phyloP scores from a whole-genome alignment of 495 filamentous ascomycete species.

The Aspergillus incahuasiensis region DNA sequence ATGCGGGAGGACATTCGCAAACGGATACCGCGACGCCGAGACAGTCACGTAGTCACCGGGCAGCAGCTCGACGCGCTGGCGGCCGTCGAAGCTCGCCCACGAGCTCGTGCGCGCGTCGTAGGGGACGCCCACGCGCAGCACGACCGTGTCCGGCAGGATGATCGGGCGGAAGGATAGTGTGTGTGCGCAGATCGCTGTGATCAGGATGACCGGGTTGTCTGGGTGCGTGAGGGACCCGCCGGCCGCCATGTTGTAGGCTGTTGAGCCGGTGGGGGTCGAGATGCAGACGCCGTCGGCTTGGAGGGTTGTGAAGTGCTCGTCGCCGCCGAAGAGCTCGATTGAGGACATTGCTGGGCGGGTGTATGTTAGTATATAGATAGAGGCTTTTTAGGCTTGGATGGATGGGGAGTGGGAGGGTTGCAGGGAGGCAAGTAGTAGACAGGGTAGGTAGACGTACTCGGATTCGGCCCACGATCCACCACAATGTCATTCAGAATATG shows the following conservation, averaged over 20 bases:
- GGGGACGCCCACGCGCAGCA: constrained; percentile 85
- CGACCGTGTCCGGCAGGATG: constrained; percentile 91
- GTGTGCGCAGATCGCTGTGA: constrained; percentile 94
- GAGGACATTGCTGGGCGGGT: constrained; percentile 64
- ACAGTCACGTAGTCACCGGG: constrained; percentile 97
- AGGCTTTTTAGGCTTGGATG: not conserved
- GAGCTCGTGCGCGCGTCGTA: constrained; percentile 83
- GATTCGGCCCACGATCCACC: constrained; percentile 86
- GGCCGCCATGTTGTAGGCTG: constrained; percentile 95
- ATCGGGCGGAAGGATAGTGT: constrained; percentile 94
- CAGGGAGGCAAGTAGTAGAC: too few relatives aligned
- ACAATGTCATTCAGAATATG: constrained; percentile 93
- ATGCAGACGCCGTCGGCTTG: constrained; percentile 88
- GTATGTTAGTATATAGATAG: too few relatives aligned
- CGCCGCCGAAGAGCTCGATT: constrained; percentile 89
- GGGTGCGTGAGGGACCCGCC: constrained; percentile 94
- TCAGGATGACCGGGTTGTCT: constrained; percentile 93
- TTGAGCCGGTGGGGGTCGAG: constrained; percentile 87
- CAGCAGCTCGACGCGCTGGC: constrained; percentile 76
- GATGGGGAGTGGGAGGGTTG: not conserved
- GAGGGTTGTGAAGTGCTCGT: constrained; percentile 87
- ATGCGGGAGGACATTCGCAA: constrained; percentile 78
- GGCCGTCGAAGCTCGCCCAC: constrained; percentile 97
- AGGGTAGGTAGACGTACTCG: constrained; percentile 61
- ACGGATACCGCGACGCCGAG: constrained; percentile 86